Evolutionary conservation across 306 rosid species (phyloP), one percentile per base, ranked within the genome.

Genomic region (Herpetospermum pedunculosum): DNA sequence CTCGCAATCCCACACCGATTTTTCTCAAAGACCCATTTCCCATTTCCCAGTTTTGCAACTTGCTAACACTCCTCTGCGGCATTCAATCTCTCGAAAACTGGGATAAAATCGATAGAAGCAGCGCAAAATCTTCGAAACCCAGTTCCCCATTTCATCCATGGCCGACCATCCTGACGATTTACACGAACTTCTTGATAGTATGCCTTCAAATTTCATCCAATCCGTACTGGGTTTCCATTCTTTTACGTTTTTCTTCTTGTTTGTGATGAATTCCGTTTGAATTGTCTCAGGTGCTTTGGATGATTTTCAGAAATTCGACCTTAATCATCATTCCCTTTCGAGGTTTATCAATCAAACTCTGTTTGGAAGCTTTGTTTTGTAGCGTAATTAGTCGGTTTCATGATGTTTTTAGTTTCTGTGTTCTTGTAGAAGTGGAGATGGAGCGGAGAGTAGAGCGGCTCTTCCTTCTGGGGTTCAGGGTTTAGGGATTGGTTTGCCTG

Each of bases 111-210:
- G 57, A 7, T 21, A 54, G 44, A 2, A 48, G 54, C 35, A 75
- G 53, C 14, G 11, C 4, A 11, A 26, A 28, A 25, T 30, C 35
- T 67, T 68, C 49, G 37, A 65, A 65, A 5, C 54, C 53, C 73
- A 59, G 16, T 35, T 40, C 12, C 15, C 12, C 15, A 25, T 21
- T 41, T 62, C 80, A 75, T 52, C 89, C 80, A 88, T 88, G 98
- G 96, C 90, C 4, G 86, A 80, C 80, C 80, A 81, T 73, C 38
- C 89, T 37, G 85, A 88, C 40, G 96, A 90, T 81, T 85, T 92
- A 58, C 89, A 92, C 85, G 82, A 90, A 72, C 96, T 92, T 71
- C 98, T 92, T 43, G 97, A 92, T 23, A 87, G 98, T 92, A 86
- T 58, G 74, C 44, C 62, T 57, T n/a, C 10, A 29, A 13, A 70